phyloP scores from a whole-genome alignment of 805 yeast species.

The Candida manassasensis region DNA sequence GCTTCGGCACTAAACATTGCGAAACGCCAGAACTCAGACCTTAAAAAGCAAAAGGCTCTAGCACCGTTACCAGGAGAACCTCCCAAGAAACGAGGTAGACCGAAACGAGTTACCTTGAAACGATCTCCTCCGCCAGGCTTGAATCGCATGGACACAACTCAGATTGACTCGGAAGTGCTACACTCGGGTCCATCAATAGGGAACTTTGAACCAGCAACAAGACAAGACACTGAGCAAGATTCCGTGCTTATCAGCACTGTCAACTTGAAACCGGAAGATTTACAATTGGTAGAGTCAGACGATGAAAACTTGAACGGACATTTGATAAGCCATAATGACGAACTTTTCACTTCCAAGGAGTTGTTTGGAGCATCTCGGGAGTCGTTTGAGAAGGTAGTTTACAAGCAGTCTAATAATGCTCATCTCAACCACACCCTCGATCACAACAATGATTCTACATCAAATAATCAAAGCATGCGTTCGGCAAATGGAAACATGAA shows the following conservation, averaged over 20 bases:
- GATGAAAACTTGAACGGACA: slow-evolving; percentile 17
- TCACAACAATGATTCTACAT: slow-evolving; percentile 7
- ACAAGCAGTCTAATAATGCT: slow-evolving; percentile 11
- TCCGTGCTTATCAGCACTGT: slow-evolving; percentile 28
- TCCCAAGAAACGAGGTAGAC: slow-evolving; percentile 35
- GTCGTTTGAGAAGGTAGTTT: slow-evolving; percentile 29
- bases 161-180: not conserved
- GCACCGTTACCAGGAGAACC: slow-evolving; percentile 20
- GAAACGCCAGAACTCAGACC: slow-evolving; percentile 18
- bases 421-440: not conserved
- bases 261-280: slow-evolving; percentile 33
- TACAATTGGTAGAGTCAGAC: slow-evolving; percentile 30
- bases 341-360: slow-evolving; percentile 34
- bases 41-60: slow-evolving; percentile 7
- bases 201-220: slow-evolving; percentile 10
- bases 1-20: slow-evolving; percentile 43
- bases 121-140: slow-evolving; percentile 13
- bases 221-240: slow-evolving; percentile 41
- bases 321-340: slow-evolving; percentile 21
- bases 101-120: slow-evolving; percentile 28
- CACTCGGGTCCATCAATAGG: not conserved
- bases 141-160: not conserved
- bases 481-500: slow-evolving; percentile 25
- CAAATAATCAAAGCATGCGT: slow-evolving; percentile 11
- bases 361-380: slow-evolving; percentile 38